Evolutionary conservation across 1,139 yeast genomes (phyloP).

Genomic region (Protomyces arabidopsidicola): DNA sequence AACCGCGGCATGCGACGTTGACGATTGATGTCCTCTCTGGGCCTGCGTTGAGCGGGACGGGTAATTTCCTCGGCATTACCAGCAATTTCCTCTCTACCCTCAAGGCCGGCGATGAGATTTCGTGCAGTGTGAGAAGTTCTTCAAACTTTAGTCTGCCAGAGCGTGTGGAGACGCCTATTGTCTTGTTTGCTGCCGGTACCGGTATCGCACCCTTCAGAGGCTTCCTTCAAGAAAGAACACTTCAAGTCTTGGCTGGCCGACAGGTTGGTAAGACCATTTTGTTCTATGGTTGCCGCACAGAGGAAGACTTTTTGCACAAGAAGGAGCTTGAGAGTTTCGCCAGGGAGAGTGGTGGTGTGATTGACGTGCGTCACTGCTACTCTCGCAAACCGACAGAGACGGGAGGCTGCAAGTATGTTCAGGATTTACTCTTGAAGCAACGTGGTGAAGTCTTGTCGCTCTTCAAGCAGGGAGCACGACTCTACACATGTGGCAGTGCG

Average conservation of each 20-base stretch:
- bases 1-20: slow-evolving; percentile 13
- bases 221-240: slow-evolving; percentile 77
- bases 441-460: slow-evolving; percentile 5
- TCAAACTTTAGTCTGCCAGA: slow-evolving; percentile 18
- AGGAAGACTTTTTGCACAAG: slow-evolving; percentile 34
- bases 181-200: slow-evolving; percentile 43
- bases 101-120: slow-evolving; percentile 18
- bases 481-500: slow-evolving; percentile 26
- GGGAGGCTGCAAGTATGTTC: slow-evolving; percentile 17
- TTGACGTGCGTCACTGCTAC: slow-evolving; percentile 5
- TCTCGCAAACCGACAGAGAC: slow-evolving; percentile 11
- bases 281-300: slow-evolving; percentile 80
- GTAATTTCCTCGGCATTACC: slow-evolving; percentile 17
- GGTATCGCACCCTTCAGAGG: slow-evolving; percentile 99
- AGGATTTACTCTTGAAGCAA: slow-evolving; percentile 9
- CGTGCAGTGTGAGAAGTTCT: slow-evolving; percentile 22
- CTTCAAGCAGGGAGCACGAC: slow-evolving; percentile 9
- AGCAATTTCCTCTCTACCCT: slow-evolving; percentile 19
- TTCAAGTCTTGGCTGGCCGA: slow-evolving; percentile 48
- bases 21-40: slow-evolving; percentile 20
- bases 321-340: slow-evolving; percentile 31
- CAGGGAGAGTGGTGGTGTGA: not conserved
- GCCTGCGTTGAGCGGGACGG: slow-evolving; percentile 15
- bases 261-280: slow-evolving; percentile 69
- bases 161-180: slow-evolving; percentile 17